phyloP scores from a whole-genome alignment of 768 basidiomycete species.

The Naganishia vaughanmartiniae region DNA sequence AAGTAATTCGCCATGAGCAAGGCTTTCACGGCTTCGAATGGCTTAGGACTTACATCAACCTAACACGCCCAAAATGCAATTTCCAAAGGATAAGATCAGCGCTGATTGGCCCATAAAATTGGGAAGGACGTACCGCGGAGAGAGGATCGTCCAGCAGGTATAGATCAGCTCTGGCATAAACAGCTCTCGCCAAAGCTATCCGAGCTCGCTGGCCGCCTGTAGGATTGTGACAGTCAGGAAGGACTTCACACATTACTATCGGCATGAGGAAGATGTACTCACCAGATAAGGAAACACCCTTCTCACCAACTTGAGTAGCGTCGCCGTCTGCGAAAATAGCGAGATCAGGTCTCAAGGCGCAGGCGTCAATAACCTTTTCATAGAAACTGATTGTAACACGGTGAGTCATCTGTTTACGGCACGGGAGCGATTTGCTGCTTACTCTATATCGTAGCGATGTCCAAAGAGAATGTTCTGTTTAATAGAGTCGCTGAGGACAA shows the following conservation, averaged over 20 bases:
- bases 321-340: slow-evolving; percentile 77
- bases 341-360: slow-evolving; percentile 78
- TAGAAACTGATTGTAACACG: slow-evolving; percentile 35
- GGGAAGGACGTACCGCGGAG: slow-evolving; percentile 58
- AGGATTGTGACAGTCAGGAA: neutral
- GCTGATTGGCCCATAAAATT: slow-evolving; percentile 64
- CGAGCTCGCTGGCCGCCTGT: slow-evolving; percentile 52
- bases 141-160: slow-evolving; percentile 89
- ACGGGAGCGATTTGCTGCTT: neutral
- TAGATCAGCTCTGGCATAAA: slow-evolving; percentile 88
- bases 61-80: slow-evolving; percentile 7
- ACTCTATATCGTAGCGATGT: slow-evolving; percentile 69
- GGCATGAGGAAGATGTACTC: slow-evolving; percentile 60
- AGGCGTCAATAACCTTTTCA: slow-evolving; percentile 58
- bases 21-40: no score
- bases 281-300: slow-evolving; percentile 42
- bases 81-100: slow-evolving; percentile 53
- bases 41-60: slow-evolving; percentile 16
- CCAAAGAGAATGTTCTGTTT: slow-evolving; percentile 90
- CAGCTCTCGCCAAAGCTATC: slow-evolving; percentile 65
- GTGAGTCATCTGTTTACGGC: no score
- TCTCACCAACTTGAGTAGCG: slow-evolving; percentile 52
- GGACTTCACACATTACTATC: slow-evolving; percentile 47
- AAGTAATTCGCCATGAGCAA: neutral
- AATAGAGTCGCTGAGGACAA: slow-evolving; percentile 82